These are phyloP conservation scores for Bigelowiella natans DNA, from an alignment of 78 protist genomes.

Conservation along the genomic window DNA sequence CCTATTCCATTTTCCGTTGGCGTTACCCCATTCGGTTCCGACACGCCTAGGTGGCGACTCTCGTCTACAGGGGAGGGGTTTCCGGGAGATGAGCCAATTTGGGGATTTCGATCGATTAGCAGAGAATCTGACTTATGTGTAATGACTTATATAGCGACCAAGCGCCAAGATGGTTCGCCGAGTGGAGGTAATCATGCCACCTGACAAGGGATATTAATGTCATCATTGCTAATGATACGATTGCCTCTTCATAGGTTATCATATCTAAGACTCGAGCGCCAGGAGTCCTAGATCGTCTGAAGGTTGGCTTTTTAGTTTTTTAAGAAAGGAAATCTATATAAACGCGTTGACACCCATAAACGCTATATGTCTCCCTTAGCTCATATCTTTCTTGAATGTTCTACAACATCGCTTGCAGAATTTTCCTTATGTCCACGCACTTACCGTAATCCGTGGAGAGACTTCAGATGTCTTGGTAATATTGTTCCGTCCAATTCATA, in stretches of 20 bases:
- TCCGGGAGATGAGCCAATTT: too few relatives aligned
- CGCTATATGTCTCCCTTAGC: not conserved
- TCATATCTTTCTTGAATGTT: not conserved
- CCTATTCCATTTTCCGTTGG: too few relatives aligned
- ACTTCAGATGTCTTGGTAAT: not conserved
- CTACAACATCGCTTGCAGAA: not conserved
- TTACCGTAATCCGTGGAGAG: not conserved
- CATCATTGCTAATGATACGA: not conserved
- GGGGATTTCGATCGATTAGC: too few relatives aligned
- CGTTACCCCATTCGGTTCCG: too few relatives aligned
- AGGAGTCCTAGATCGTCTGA: not conserved
- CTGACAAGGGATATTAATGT: not conserved
- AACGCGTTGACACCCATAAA: too few relatives aligned
- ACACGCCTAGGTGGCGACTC: too few relatives aligned
- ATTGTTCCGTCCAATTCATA: not conserved
- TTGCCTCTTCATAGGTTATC: not conserved
- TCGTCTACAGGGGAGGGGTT: too few relatives aligned
- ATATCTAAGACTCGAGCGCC: not conserved
- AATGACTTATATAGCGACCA: too few relatives aligned
- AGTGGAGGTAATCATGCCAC: not conserved
- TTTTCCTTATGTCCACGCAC: not conserved
- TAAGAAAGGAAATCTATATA: too few relatives aligned
- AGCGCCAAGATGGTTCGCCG: not conserved
- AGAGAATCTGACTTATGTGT: too few relatives aligned
- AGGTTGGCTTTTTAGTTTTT: too few relatives aligned